These are phyloP conservation scores for Cucumis sativus DNA, from an alignment of 306 rosid genomes.

Conservation along the genomic window DNA sequence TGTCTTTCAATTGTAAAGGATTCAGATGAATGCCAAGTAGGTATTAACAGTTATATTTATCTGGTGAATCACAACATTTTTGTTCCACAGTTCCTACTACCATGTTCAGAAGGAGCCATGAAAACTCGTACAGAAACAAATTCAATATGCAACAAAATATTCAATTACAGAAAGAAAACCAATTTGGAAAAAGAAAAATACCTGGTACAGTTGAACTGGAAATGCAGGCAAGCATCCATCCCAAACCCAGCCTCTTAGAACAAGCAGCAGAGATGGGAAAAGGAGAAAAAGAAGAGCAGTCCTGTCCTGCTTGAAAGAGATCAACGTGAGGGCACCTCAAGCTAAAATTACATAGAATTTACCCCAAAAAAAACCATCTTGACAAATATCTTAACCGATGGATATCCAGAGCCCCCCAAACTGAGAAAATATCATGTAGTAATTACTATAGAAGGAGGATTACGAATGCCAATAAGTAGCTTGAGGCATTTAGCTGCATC, in stretches of 20 bases:
- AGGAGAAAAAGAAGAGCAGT: conserved; percentile 89
- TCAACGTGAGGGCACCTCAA: conserved; percentile 6
- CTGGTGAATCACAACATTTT: background rate
- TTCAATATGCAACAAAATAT: background rate
- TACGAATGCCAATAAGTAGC: background rate
- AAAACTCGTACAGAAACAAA: background rate
- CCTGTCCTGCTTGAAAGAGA: conserved; percentile 64
- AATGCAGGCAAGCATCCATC: conserved; percentile 92
- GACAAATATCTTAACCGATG: background rate
- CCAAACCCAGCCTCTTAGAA: conserved; percentile 83
- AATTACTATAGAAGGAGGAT: background rate
- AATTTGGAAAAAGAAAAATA: background rate
- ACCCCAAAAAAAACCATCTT: background rate
- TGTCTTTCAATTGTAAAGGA: background rate
- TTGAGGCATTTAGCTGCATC: background rate
- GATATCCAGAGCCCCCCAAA: background rate
- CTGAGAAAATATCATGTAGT: background rate
- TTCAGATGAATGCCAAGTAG: background rate
- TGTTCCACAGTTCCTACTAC: background rate
- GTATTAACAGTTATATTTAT: background rate
- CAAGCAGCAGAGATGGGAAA: conserved; percentile 65
- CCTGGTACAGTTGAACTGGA: conserved; percentile 96
- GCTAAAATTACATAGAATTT: background rate
- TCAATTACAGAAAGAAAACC: background rate
- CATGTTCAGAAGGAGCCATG: background rate